Conservation (phyloP, 1,284 basidiomycete species). For the Leccinum solheimii region DNA sequence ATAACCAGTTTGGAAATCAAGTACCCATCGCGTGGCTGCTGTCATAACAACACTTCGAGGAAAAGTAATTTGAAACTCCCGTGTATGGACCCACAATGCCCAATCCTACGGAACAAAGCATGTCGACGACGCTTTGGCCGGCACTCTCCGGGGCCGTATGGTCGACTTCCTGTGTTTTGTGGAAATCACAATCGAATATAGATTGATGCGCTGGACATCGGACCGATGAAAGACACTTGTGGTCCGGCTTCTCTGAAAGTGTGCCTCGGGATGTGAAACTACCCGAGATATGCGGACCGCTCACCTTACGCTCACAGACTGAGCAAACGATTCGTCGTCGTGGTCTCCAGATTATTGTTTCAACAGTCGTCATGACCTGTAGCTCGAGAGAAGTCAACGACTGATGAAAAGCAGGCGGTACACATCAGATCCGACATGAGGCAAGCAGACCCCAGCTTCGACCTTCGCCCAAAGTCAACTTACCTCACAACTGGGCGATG, state of each 20-base stretch:
- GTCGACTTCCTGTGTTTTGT: background rate
- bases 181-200: background rate
- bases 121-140: conserved; percentile 4
- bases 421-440: background rate
- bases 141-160: background rate
- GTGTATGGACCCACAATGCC: conserved; percentile 3
- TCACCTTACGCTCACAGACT: background rate
- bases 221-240: background rate
- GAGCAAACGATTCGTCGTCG: background rate
- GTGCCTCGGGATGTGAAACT: background rate
- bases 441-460: background rate
- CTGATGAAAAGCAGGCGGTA: background rate
- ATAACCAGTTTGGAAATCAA: background rate
- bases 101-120: conserved; percentile 7
- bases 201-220: background rate
- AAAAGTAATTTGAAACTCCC: background rate
- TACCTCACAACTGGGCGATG: background rate
- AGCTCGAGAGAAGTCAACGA: background rate
- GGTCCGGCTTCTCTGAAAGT: background rate
- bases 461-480: background rate
- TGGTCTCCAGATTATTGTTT: background rate
- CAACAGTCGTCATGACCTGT: background rate
- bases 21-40: background rate
- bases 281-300: background rate
- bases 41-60: background rate